Base-by-base conservation (phyloP, 176 grass and related monocot species). In the Pontederia paniculata region DNA sequence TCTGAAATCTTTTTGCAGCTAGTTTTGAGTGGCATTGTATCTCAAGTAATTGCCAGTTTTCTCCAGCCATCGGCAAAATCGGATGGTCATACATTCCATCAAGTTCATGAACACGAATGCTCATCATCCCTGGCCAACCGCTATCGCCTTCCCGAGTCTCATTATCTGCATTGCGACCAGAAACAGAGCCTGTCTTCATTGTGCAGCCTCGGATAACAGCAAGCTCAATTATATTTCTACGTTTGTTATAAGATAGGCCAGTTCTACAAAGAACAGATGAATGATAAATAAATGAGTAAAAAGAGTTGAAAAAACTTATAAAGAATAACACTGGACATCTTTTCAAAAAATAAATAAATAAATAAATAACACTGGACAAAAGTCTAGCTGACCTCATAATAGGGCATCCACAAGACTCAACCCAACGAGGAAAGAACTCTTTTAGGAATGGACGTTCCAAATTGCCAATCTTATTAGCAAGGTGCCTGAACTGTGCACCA, bases 101-200 rank as follows among this genome's bases (percentile, higher is more conserved):
- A 42, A 82, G 76, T 83, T 97, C 93, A 72, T 97, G 86, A 81
- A 97, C 79, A 58, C 82, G 85, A 18, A 90, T 65, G 17, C 82
- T 97, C 86, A 97, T 97, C 93, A 97, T 97, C 79, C 93, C 91
- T 58, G 91, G 91, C 86, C 91, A 96, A 75, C 86, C 82, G 73
- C 54, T 53, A 68, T 80, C 79, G 23, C 70, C 68, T 86, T 89
- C 90, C 81, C 62, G 74, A 80, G 63, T 75, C 68, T 83, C 83
- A 79, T 75, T 69, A 62, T 86, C 78, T 2, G 15, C 50, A 10
- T 54, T 58, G 85, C 48, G 77, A 72, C 83, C 79, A 64, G 77
- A 64, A 50, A 60, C 59, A 61, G 62, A 69, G 74, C 67, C 70
- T 71, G 51, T 17, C 47, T 83, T 89, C 81, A 44, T 68, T 54